Evolutionary conservation across 108 stramenopile species (phyloP).

Genomic region (Fragilaria crotonensis): DNA sequence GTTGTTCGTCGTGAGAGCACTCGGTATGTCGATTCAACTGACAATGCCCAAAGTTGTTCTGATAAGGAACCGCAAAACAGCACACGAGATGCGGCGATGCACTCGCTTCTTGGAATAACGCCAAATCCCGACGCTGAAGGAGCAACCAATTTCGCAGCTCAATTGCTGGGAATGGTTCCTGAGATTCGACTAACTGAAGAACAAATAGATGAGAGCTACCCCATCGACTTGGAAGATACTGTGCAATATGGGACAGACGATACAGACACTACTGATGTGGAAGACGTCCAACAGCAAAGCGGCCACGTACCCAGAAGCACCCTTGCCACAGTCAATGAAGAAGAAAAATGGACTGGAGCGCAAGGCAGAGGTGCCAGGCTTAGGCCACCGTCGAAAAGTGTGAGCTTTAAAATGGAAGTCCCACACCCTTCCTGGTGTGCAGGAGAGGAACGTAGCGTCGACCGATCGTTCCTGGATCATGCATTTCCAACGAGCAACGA

Average conservation of each 20-base stretch:
- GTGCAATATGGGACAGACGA: neutral
- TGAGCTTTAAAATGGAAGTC: neutral
- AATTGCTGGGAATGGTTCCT: slow-evolving; percentile 1
- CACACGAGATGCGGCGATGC: neutral
- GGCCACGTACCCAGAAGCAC: too few species aligned
- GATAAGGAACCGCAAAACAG: too few species aligned
- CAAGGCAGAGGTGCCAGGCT: neutral
- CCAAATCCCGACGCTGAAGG: neutral
- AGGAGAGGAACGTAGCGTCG: neutral
- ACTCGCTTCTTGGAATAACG: neutral
- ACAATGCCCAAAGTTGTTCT: too few species aligned
- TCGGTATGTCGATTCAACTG: neutral
- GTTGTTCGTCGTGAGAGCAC: neutral
- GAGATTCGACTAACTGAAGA: neutral
- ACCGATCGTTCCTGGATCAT: neutral
- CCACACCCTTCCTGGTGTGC: neutral
- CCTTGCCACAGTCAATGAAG: neutral
- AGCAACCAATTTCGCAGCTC: neutral
- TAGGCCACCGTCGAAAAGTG: neutral
- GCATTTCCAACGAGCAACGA: neutral
- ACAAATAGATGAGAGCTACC: slow-evolving; percentile 7
- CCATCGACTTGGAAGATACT: neutral
- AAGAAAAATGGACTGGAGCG: neutral
- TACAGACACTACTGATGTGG: neutral
- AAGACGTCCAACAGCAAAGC: neutral